Evolutionary conservation across 306 rosid species (phyloP).

Genomic region (Lotus japonicus): DNA sequence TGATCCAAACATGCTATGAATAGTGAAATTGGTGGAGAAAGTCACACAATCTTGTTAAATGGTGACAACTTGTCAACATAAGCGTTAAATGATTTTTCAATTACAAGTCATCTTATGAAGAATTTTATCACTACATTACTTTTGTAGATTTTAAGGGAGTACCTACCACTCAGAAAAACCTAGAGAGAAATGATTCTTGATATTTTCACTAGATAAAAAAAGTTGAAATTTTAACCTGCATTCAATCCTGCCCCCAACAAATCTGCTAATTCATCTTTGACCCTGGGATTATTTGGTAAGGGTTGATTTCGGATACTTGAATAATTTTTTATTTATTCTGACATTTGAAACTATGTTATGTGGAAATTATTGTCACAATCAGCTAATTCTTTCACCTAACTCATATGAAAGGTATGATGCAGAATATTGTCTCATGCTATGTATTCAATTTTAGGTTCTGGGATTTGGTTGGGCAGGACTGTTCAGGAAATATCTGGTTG

Average conservation of each 20-base stretch:
- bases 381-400: neutral
- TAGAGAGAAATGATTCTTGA: too few relatives aligned
- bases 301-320: neutral
- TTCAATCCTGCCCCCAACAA: neutral
- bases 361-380: neutral
- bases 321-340: neutral
- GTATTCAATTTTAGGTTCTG: slow-evolving; percentile 21
- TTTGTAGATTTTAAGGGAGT: too few relatives aligned
- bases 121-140: too few relatives aligned
- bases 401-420: neutral
- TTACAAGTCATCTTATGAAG: too few relatives aligned
- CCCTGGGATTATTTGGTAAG: neutral
- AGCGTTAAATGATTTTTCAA: too few relatives aligned
- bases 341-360: neutral
- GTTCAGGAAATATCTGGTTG: slow-evolving; percentile 60
- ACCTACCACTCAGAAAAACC: too few relatives aligned
- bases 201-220: neutral
- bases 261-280: neutral
- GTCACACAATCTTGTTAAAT: too few relatives aligned
- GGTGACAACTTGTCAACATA: too few relatives aligned
- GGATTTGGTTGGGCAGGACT: slow-evolving; percentile 87
- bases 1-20: too few relatives aligned
- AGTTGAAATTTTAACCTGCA: neutral
- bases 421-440: neutral
- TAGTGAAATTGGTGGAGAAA: too few relatives aligned